phyloP scores from a whole-genome alignment of 108 stramenopile genomes.

The Fistulifera pelliculosa region DNA sequence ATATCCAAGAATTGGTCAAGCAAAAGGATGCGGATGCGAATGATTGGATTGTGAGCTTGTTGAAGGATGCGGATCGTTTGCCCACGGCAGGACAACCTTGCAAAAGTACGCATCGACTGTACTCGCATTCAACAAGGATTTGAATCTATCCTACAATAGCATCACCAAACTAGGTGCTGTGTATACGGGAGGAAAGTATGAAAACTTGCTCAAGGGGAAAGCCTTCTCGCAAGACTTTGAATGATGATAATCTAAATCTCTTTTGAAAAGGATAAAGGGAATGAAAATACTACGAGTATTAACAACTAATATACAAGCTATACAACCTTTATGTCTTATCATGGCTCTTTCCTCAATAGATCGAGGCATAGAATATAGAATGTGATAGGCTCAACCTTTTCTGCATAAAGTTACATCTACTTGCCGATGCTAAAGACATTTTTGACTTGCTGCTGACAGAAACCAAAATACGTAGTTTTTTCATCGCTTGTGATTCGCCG shows the following conservation, averaged over 20 bases:
- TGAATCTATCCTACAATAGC: conserved; percentile 62
- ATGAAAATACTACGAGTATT: too few species aligned
- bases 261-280: conserved; percentile 17
- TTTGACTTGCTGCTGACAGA: too few species aligned
- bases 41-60: conserved; percentile 27
- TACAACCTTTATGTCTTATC: too few species aligned
- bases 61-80: conserved; percentile 26
- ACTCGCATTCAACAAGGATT: conserved; percentile 68
- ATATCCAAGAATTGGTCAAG: conserved; percentile 28
- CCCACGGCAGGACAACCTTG: conserved; percentile 66
- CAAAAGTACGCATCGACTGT: conserved; percentile 67
- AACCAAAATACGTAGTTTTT: too few species aligned
- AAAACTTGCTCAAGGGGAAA: conserved; percentile 71
- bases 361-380: too few species aligned
- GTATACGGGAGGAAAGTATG: conserved; percentile 85
- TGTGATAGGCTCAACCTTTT: too few species aligned
- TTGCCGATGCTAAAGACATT: too few species aligned
- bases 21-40: conserved; percentile 7
- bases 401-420: too few species aligned
- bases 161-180: conserved; percentile 77
- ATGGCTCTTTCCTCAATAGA: too few species aligned
- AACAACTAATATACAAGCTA: too few species aligned
- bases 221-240: conserved; percentile 55
- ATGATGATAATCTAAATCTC: conserved; percentile 65
- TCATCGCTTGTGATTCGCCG: too few species aligned